Evolutionary conservation across 495 filamentous ascomycete genomes (phyloP).

Genomic region (Penicillium cosmopolitanum): DNA sequence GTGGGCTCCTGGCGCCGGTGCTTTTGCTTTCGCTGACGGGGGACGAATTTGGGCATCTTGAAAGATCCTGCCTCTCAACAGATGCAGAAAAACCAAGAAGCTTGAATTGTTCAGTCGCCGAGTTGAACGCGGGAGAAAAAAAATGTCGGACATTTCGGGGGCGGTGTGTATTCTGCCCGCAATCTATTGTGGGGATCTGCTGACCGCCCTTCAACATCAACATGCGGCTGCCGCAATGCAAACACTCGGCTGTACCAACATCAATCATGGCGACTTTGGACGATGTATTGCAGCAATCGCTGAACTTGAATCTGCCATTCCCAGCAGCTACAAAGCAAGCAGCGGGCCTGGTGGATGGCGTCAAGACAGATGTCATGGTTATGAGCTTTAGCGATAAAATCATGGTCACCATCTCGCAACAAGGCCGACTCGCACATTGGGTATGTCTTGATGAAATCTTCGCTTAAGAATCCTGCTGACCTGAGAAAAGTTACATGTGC

Average conservation of each 20-base stretch:
- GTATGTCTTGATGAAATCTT: conserved; percentile 48
- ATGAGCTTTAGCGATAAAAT: conserved; percentile 89
- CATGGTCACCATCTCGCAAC: conserved; percentile 84
- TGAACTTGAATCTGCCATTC: conserved; percentile 56
- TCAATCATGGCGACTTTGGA: conserved; percentile 39
- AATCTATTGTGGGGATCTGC: conserved; percentile 20
- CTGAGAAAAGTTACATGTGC: conserved; percentile 75
- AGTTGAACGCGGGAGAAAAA: conserved; percentile 19
- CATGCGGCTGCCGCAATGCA: conserved; percentile 5
- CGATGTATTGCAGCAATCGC: conserved; percentile 35
- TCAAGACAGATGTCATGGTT: conserved; percentile 70
- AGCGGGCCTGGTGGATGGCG: conserved; percentile 63
- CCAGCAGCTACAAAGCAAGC: conserved; percentile 75
- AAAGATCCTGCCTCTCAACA: conserved; percentile 16
- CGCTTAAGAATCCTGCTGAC: neutral
- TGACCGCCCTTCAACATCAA: conserved; percentile 28
- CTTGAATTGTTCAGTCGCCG: conserved; percentile 21
- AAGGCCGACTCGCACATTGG: conserved; percentile 89
- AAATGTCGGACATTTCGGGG: conserved; percentile 25
- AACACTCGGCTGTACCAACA: neutral
- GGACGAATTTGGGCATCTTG: conserved; percentile 75
- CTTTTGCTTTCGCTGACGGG: conserved; percentile 79
- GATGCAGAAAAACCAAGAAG: conserved; percentile 22
- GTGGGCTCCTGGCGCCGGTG: conserved; percentile 43
- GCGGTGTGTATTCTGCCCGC: conserved; percentile 29